phyloP scores from a whole-genome alignment of 1,139 yeast genomes.

The Magnusiomyces sp. region DNA sequence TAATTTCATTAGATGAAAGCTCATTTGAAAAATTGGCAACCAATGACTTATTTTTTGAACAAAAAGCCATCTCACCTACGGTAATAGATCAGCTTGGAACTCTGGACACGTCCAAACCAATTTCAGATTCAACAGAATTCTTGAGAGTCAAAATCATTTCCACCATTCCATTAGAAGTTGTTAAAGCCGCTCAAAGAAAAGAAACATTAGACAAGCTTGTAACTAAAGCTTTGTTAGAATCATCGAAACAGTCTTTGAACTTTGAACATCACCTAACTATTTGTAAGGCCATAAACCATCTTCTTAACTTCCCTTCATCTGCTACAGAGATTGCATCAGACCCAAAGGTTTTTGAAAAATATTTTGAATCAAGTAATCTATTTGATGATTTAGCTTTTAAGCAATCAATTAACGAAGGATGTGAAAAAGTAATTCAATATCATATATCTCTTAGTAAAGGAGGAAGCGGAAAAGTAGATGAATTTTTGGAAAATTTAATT shows the following conservation, averaged over 20 bases:
- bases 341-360: conserved; percentile 6
- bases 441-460: conserved; percentile 1
- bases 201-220: conserved; percentile 6
- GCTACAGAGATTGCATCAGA: conserved; percentile 12
- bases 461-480: conserved; percentile 2
- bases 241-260: not conserved
- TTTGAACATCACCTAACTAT: conserved; percentile 8
- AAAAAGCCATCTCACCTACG: conserved; percentile 14
- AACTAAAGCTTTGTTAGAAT: not conserved
- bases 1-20: conserved; percentile 15
- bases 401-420: conserved; percentile 2
- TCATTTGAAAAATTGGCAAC: conserved; percentile 15
- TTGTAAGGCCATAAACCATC: conserved; percentile 11
- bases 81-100: conserved; percentile 3
- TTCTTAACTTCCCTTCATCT: conserved; percentile 9
- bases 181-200: conserved; percentile 10
- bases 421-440: conserved; percentile 10
- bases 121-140: conserved; percentile 5
- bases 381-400: conserved; percentile 1
- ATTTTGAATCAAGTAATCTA: conserved; percentile 7
- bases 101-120: not conserved
- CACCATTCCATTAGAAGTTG: conserved; percentile 12
- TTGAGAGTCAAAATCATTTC: conserved; percentile 7
- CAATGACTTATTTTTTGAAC: conserved; percentile 21
- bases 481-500: conserved; percentile 8